A percentile compares a stretch with the other conserved stretches of the same genome.
phyloP scores from a whole-genome alignment of 306 rosid species.

The Fagus sylvatica region DNA sequence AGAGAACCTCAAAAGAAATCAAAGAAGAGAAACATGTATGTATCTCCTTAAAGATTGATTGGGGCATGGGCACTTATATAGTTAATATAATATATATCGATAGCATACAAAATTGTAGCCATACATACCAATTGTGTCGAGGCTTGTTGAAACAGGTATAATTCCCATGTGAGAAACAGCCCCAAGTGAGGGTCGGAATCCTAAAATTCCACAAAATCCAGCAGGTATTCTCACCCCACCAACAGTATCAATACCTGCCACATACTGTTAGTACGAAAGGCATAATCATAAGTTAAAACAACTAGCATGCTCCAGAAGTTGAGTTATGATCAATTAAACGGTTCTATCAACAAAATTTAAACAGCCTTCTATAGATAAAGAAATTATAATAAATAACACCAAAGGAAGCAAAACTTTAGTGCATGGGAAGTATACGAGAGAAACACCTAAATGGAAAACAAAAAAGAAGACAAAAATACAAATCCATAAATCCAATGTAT shows the following conservation, averaged over 20 bases:
- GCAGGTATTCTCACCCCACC: slow-evolving; percentile 98
- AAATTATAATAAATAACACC: background rate
- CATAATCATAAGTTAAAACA: slow-evolving; percentile 1
- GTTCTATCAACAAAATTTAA: background rate
- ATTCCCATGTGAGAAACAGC: slow-evolving; percentile 78
- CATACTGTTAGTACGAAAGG: slow-evolving; percentile 20
- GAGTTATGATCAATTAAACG: background rate
- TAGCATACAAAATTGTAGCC: slow-evolving; percentile 7
- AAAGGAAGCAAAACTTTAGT: background rate
- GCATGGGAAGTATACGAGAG: background rate
- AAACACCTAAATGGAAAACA: background rate
- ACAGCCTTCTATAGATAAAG: background rate
- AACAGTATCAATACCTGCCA: slow-evolving; percentile 82
- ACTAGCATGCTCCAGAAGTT: background rate
- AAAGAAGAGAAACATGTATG: background rate
- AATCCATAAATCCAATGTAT: background rate
- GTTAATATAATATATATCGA: slow-evolving; percentile 2
- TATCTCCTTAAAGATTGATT: background rate
- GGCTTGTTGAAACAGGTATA: slow-evolving; percentile 72
- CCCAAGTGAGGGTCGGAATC: slow-evolving; percentile 94
- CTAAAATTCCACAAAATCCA: slow-evolving; percentile 83
- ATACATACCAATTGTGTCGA: slow-evolving; percentile 85
- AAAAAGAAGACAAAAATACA: background rate
- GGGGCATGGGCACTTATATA: background rate
- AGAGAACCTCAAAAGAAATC: background rate